Percentiles rank a stretch among this genome's conserved stretches.
phyloP scores from a whole-genome alignment of 1,284 basidiomycete species.

The Irpex lacteus region DNA sequence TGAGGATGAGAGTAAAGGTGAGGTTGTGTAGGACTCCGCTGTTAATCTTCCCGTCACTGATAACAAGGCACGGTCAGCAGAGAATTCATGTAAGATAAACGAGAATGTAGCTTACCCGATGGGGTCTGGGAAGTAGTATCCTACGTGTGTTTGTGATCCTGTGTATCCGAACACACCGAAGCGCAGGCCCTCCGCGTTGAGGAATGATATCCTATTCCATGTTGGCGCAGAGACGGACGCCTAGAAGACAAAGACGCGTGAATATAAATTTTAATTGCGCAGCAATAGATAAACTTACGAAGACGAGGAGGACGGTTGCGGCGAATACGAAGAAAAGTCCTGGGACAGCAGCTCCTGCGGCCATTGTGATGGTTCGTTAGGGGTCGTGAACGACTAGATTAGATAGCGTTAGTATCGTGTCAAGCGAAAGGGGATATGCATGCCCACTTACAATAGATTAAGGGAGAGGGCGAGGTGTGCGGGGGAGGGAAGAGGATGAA shows the following conservation, averaged over 20 bases:
- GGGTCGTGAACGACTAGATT: slow-evolving; percentile 9
- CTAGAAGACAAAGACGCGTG: slow-evolving; percentile 28
- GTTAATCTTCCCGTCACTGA: slow-evolving; percentile 41
- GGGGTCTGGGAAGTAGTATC: slow-evolving; percentile 51
- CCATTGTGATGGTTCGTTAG: slow-evolving; percentile 28
- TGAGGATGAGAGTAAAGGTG: slow-evolving; percentile 70
- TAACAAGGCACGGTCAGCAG: background rate
- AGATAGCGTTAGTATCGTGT: too few species aligned
- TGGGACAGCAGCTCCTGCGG: slow-evolving; percentile 40
- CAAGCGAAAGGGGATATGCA: background rate
- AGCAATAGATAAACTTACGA: slow-evolving; percentile 42
- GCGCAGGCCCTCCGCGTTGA: slow-evolving; percentile 49
- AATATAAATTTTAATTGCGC: background rate
- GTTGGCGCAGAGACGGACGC: slow-evolving; percentile 67
- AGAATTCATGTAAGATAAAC: slow-evolving; percentile 1
- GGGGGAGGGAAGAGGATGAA: slow-evolving; percentile 4
- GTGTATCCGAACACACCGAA: slow-evolving; percentile 81
- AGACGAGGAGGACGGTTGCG: slow-evolving; percentile 64
- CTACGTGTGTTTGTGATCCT: slow-evolving; percentile 51
- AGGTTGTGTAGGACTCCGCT: slow-evolving; percentile 60
- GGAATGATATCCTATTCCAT: slow-evolving; percentile 70
- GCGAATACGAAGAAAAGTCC: slow-evolving; percentile 54
- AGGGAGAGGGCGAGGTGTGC: background rate
- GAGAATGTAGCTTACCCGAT: slow-evolving; percentile 32
- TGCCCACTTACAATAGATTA: background rate